Evolutionary conservation across 257 asterid species (phyloP).

Genomic region (Eucommia ulmoides): DNA sequence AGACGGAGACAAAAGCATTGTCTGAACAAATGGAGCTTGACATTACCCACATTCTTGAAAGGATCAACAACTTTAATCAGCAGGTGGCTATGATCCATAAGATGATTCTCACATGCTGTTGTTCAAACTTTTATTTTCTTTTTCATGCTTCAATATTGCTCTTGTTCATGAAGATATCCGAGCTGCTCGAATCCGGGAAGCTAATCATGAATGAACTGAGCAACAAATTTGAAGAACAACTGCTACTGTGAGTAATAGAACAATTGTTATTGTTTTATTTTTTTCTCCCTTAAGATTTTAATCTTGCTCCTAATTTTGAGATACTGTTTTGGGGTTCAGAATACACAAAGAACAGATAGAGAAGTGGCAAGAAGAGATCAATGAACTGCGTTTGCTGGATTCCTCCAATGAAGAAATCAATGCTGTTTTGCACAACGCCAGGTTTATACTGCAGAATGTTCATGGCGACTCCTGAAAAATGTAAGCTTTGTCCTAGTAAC

Average conservation of each 20-base stretch:
- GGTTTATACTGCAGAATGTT: slow-evolving; percentile 42
- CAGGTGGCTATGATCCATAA: slow-evolving; percentile 45
- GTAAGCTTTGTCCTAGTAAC: too few relatives aligned
- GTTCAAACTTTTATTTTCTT: too few relatives aligned
- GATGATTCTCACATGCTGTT: too few relatives aligned
- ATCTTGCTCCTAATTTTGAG: too few relatives aligned
- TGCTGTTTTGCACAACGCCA: slow-evolving; percentile 55
- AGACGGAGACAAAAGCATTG: slow-evolving; percentile 23
- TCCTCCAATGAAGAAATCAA: slow-evolving; percentile 60
- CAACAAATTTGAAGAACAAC: slow-evolving; percentile 66
- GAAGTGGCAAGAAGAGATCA: slow-evolving; percentile 86
- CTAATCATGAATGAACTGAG: slow-evolving; percentile 69
- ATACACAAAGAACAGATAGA: slow-evolving; percentile 79
- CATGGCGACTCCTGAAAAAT: slow-evolving; percentile 36
- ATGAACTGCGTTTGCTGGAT: slow-evolving; percentile 68
- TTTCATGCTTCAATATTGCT: too few relatives aligned
- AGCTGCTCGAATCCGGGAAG: slow-evolving; percentile 88
- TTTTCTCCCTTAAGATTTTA: too few relatives aligned
- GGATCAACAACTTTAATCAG: slow-evolving; percentile 61
- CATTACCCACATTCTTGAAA: slow-evolving; percentile 66
- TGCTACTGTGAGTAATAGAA: slow-evolving; percentile 46
- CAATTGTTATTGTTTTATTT: too few relatives aligned
- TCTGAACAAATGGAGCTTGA: slow-evolving; percentile 65
- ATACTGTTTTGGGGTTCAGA: slow-evolving; percentile 28
- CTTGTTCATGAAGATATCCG: slow-evolving; percentile 55